Base-by-base conservation (phyloP, 2,329 filamentous ascomycete species). In the Microdochium paspali region DNA sequence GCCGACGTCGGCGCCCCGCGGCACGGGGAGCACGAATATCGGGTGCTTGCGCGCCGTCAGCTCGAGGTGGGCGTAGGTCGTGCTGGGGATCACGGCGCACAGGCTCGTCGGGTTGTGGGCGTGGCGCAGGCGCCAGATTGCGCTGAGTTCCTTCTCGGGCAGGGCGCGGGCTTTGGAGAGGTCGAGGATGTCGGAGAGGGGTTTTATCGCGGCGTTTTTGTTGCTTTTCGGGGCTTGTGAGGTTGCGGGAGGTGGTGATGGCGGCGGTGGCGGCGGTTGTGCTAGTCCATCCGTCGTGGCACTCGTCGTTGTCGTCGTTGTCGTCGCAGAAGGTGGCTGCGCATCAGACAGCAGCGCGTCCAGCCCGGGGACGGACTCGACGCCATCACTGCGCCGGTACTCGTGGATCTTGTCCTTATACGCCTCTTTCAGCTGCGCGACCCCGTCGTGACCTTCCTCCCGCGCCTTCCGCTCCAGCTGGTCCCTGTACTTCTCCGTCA, bases 101-200 rank as follows among this genome's bases (percentile, higher is more conserved):
- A 98, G 79, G 12, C 84, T 86, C 52, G 81, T 76, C 0, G 82
- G 71, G 54, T 85, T 82, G 15, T 75, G 66, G 35, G 89, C 84
- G 70, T 96, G 88, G 46, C 88, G 85, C 24, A 95, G 79, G 23
- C 91, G 87, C 93, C 93, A 98, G 57, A 97, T 77, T 26, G 84
- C 80, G 58, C 89, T 84, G 48, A 98, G 84, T 64, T 97, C 90
- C 63, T 88, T 84, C 18, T 78, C 70, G 0, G 90, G 85, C 3
- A 97, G 81, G 43, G 69, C 64, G 46, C 78, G 75, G 47, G 81
- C 81, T 65, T 96, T 97, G 50, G 81, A 73, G 45, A 97, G 73
- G 69, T 97, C 86, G 58, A 98, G 70, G 64, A 73, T 73, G 53
- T 71, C 66, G 57, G 68, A 70, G 51, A 75, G 72, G 3, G 73